These are phyloP conservation scores for Lachnellula arida DNA, from an alignment of 2,329 filamentous ascomycete species.

Conservation along the genomic window DNA sequence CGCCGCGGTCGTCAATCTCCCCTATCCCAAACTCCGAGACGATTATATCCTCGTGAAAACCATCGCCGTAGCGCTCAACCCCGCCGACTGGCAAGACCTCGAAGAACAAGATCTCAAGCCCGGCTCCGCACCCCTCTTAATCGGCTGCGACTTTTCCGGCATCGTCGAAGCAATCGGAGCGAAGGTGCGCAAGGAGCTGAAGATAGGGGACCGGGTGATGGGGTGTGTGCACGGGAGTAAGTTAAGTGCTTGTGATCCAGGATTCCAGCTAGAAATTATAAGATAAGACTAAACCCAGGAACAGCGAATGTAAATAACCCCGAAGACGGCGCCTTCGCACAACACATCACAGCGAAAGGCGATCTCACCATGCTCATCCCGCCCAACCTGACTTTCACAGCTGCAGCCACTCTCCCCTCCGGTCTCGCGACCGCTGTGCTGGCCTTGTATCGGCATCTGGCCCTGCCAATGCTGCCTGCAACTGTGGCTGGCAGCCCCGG, in stretches of 20 bases:
- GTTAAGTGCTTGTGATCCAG: background rate
- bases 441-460: slow-evolving; percentile 13
- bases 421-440: slow-evolving; percentile 16
- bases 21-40: slow-evolving; percentile 8
- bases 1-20: background rate
- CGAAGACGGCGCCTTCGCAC: slow-evolving; percentile 22
- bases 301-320: slow-evolving; percentile 16
- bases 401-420: slow-evolving; percentile 34
- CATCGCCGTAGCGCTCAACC: slow-evolving; percentile 27
- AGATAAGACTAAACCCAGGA: background rate
- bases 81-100: slow-evolving; percentile 26
- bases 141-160: slow-evolving; percentile 20
- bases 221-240: slow-evolving; percentile 21
- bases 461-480: slow-evolving; percentile 24
- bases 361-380: slow-evolving; percentile 40
- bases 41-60: slow-evolving; percentile 25
- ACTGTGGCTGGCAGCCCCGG: slow-evolving; percentile 8
- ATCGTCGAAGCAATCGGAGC: slow-evolving; percentile 20
- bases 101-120: slow-evolving; percentile 13
- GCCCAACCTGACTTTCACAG: slow-evolving; percentile 38
- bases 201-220: slow-evolving; percentile 20
- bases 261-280: background rate
- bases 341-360: slow-evolving; percentile 31
- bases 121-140: slow-evolving; percentile 5
- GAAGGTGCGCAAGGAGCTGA: slow-evolving; percentile 16